Evolutionary conservation across 208 protist genomes (phyloP).

Genomic region (Endotrypanum monterogeii): DNA sequence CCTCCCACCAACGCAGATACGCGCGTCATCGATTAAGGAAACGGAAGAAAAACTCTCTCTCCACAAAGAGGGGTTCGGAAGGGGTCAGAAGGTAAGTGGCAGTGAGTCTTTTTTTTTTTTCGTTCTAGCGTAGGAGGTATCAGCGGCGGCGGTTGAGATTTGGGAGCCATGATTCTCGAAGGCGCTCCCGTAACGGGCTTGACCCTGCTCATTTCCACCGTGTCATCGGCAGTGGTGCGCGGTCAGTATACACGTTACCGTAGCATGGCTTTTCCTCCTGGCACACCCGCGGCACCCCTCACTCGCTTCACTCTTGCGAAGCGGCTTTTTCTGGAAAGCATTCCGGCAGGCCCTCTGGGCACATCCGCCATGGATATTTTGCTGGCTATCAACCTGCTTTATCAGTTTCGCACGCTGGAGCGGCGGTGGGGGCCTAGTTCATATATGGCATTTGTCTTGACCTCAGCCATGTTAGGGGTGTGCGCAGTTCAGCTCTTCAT

Average conservation of each 20-base stretch:
- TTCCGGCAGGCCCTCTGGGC: conserved; percentile 59
- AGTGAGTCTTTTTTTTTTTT: not conserved
- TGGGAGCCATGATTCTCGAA: conserved; percentile 49
- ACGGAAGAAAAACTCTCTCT: no score
- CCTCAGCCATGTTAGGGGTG: conserved; percentile 39
- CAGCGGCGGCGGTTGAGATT: not conserved
- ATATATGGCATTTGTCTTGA: conserved; percentile 59
- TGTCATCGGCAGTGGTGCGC: conserved; percentile 33
- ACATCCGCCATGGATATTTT: conserved; percentile 42
- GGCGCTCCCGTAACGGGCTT: conserved; percentile 64
- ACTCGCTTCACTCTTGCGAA: conserved; percentile 19
- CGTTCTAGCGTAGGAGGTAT: no score
- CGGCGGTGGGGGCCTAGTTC: conserved; percentile 64
- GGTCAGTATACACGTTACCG: conserved; percentile 38
- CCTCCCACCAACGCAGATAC: not conserved
- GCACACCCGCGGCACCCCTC: not conserved
- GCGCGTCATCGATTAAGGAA: not conserved
- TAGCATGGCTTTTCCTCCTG: conserved; percentile 15
- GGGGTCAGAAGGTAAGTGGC: not conserved
- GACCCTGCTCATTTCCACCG: conserved; percentile 42
- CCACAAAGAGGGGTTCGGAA: not conserved
- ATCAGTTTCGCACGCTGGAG: conserved; percentile 63
- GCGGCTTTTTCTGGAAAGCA: conserved; percentile 35
- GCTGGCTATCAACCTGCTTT: conserved; percentile 35
- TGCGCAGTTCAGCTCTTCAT: conserved; percentile 44